Conservation (phyloP, 371 early-diverging fungal species). For the Parasitella parasitica region DNA sequence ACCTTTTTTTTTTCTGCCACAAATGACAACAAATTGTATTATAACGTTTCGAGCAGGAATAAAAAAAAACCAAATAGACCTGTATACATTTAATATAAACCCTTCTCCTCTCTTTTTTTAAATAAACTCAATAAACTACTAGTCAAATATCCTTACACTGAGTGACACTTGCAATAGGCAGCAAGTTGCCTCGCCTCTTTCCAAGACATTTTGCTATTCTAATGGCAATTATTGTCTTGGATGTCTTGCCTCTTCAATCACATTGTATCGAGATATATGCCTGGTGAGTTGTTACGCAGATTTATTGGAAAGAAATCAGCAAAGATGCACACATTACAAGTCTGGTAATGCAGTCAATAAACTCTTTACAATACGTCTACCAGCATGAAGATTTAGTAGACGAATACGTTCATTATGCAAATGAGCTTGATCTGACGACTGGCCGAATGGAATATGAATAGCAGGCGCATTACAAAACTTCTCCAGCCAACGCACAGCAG, state of each 20-base stretch:
- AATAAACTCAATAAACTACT: no score
- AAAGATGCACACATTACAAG: no score
- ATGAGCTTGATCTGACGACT: constrained; percentile 81
- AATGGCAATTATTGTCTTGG: no score
- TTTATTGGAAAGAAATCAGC: no score
- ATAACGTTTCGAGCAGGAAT: neutral
- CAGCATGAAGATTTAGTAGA: constrained; percentile 67
- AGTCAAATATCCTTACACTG: no score
- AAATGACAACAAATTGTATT: neutral
- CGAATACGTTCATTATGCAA: constrained; percentile 78
- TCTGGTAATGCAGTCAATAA: constrained; percentile 18
- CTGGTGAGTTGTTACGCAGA: no score
- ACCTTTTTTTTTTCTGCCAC: neutral
- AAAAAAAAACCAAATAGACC: neutral
- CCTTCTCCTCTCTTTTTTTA: no score
- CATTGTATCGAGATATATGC: no score
- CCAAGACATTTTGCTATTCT: no score
- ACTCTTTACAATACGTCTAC: constrained; percentile 64
- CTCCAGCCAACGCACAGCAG: constrained; percentile 82
- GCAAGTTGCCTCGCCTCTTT: no score
- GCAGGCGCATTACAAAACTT: constrained; percentile 68
- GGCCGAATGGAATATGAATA: constrained; percentile 83
- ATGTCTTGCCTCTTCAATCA: no score
- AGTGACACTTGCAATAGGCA: no score
- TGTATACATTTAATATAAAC: neutral